Evolutionary conservation across 1,139 yeast species (phyloP), one percentile per base, ranked within the genome.

Genomic region (Hyphopichia khmerensis): DNA sequence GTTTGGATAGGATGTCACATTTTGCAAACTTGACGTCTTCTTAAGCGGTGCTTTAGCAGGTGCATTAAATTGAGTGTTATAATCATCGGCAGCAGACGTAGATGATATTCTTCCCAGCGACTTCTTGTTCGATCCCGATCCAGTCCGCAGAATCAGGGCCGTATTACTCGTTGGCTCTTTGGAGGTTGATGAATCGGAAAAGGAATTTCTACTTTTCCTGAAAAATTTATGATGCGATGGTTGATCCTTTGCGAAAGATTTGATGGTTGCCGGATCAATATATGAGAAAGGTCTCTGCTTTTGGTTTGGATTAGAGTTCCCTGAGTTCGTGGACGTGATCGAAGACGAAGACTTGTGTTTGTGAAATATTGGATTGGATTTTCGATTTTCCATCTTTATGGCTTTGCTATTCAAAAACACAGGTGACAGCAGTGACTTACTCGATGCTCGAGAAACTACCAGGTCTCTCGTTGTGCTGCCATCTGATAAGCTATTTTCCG

Each of bases 281-380:
- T 79, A 77, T 0, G 87, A 82, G 39, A 69, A 67, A 0, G 88
- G 87, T 35, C 87, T 60, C 36, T 68, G 68, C 48, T 68, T 55
- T 43, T 53, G 43, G 49, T 55, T 18, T 11, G 35, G 24, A 30
- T 32, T 37, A 32, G 59, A 51, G 6, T 55, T 36, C n/a, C 53
- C 46, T 1, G 62, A 53, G 13, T 53, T 48, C 5, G 64, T 51
- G 13, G 69, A 57, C 10, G 59, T 48, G 16, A 50, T 46, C 9
- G 67, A 61, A 14, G 57, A 51, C 7, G 56, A 42, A 2, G 65
- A 53, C 36, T 50, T 58, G 38, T 62, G 62, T 43, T 62, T 64
- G 18, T 54, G 42, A 41, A 56, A 61, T 2, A 56, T 53, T 2
- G 70, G 67, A 1, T 67, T 55, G 1, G 74, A 65, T 42, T 67